Percentiles rank a stretch among this genome's conserved stretches.
phyloP scores from a whole-genome alignment of 1,284 basidiomycete genomes.

The Tilletiaria anomala region DNA sequence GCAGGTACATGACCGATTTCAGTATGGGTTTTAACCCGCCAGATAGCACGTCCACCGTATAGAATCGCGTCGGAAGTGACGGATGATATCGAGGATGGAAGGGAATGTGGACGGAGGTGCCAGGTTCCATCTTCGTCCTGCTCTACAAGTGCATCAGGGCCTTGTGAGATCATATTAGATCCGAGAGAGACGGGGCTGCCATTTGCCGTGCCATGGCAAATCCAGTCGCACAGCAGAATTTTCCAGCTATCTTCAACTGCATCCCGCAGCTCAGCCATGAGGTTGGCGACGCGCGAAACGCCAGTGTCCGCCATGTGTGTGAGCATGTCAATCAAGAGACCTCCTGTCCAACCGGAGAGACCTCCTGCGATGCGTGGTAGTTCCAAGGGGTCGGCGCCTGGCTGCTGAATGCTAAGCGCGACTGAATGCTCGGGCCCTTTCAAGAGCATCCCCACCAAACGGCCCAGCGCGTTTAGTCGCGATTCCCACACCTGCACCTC shows the following conservation, averaged over 20 bases:
- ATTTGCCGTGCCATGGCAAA: slow-evolving; percentile 16
- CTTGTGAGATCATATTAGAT: slow-evolving; percentile 5
- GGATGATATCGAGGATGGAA: slow-evolving; percentile 58
- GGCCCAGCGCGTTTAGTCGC: slow-evolving; percentile 12
- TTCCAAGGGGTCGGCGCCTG: neutral
- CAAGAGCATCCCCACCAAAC: slow-evolving; percentile 9
- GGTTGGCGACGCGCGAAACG: slow-evolving; percentile 9
- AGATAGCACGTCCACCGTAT: slow-evolving; percentile 72
- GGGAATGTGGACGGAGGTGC: slow-evolving; percentile 48
- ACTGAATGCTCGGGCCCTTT: slow-evolving; percentile 3
- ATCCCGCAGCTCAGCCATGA: slow-evolving; percentile 11
- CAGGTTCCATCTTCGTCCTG: slow-evolving; percentile 22
- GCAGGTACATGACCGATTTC: slow-evolving; percentile 7
- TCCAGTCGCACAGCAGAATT: slow-evolving; percentile 14
- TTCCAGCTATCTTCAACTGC: slow-evolving; percentile 21
- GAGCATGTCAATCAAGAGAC: slow-evolving; percentile 17
- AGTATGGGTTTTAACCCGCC: slow-evolving; percentile 50
- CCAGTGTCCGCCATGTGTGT: slow-evolving; percentile 10
- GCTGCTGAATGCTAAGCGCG: neutral
- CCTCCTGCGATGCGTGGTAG: slow-evolving; percentile 1
- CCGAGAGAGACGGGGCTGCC: slow-evolving; percentile 5
- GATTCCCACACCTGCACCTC: slow-evolving; percentile 15
- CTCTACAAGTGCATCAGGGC: slow-evolving; percentile 15
- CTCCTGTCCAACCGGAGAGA: slow-evolving; percentile 13
- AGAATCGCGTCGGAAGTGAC: slow-evolving; percentile 63